phyloP scores from a whole-genome alignment of 306 rosid genomes.

The Quercus aquifolioides region DNA sequence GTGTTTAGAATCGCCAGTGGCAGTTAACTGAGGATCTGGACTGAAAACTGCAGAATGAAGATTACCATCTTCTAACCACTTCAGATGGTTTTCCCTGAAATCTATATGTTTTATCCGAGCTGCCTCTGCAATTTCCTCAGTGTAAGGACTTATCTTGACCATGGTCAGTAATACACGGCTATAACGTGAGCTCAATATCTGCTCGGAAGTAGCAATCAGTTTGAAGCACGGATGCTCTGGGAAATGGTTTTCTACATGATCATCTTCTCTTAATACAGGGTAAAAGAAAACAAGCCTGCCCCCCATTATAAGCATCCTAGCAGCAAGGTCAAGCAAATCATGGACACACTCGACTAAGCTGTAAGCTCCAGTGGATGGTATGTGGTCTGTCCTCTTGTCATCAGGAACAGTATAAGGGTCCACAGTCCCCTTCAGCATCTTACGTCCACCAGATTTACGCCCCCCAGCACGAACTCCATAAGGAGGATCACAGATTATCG shows the following conservation, averaged over 20 bases:
- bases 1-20: constrained; percentile 36
- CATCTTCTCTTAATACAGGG: constrained; percentile 88
- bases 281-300: constrained; percentile 95
- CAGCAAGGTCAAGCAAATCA: constrained; percentile 91
- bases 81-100: constrained; percentile 83
- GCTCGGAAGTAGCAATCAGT: constrained; percentile 67
- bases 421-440: constrained; percentile 76
- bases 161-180: constrained; percentile 83
- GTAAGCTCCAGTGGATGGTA: constrained; percentile 93
- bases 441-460: constrained; percentile 96
- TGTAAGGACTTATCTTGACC: constrained; percentile 69
- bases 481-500: constrained; percentile 98
- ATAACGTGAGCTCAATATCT: constrained; percentile 88
- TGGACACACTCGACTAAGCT: constrained; percentile 92
- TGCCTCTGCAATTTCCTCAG: constrained; percentile 68
- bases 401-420: constrained; percentile 81
- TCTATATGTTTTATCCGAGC: constrained; percentile 66
- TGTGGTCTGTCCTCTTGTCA: constrained; percentile 85
- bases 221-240: constrained; percentile 82
- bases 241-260: constrained; percentile 43
- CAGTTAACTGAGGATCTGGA: constrained; percentile 44
- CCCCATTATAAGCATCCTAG: constrained; percentile 68
- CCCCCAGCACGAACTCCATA: constrained; percentile 99
- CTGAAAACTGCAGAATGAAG: constrained; percentile 93
- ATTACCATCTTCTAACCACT: constrained; percentile 94